phyloP scores from a whole-genome alignment of 768 basidiomycete genomes.

The Boletus subparvulus region DNA sequence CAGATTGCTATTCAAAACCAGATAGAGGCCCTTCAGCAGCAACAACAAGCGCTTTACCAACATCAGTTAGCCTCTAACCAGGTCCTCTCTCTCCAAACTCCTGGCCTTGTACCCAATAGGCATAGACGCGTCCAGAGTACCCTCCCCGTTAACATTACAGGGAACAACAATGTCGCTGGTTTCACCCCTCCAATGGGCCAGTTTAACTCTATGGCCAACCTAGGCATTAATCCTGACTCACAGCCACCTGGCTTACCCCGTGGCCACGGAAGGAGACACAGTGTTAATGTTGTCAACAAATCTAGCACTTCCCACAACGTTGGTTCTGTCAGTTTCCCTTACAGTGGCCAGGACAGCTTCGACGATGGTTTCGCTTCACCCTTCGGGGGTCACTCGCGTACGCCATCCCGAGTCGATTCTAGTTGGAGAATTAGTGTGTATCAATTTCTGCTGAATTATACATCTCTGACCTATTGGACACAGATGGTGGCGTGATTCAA shows the following conservation, averaged over 20 bases:
- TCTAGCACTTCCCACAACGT: constrained; percentile 44
- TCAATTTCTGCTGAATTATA: not conserved
- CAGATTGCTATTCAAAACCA: constrained; percentile 89
- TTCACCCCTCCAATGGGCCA: constrained; percentile 55
- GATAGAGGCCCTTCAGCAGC: constrained; percentile 86
- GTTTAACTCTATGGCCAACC: constrained; percentile 53
- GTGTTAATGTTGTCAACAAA: constrained; percentile 90
- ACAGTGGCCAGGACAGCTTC: constrained; percentile 59
- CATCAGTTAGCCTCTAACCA: constrained; percentile 88
- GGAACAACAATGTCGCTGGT: constrained; percentile 38
- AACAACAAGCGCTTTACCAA: constrained; percentile 87
- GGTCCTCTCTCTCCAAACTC: constrained; percentile 75
- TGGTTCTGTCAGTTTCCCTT: constrained; percentile 52
- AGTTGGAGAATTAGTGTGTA: constrained; percentile 88
- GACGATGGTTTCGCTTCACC: constrained; percentile 77
- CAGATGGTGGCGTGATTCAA: constrained; percentile 74
- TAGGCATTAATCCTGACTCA: constrained; percentile 61
- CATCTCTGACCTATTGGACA: constrained; percentile 10
- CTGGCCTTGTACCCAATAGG: constrained; percentile 68
- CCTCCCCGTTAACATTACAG: constrained; percentile 56
- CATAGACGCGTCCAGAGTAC: constrained; percentile 90
- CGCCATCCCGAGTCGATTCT: constrained; percentile 72
- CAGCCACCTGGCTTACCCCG: constrained; percentile 68
- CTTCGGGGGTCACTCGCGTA: constrained; percentile 70
- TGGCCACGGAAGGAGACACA: constrained; percentile 86